Evolutionary conservation across 192 early-diverging fungal species (phyloP).

Genomic region (Coemansia sp.): DNA sequence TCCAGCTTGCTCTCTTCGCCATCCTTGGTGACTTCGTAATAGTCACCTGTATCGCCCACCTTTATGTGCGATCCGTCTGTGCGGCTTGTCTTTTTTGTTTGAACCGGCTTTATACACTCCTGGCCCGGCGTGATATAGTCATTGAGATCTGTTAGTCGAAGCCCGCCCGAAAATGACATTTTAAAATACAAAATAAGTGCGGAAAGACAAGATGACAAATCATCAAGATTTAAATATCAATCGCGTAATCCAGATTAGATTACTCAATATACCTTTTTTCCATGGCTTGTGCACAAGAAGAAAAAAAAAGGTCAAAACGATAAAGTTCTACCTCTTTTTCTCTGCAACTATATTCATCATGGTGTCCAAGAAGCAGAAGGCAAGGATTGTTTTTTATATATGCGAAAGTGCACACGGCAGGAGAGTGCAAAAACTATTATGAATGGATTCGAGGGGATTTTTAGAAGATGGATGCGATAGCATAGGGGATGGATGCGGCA

Average conservation of each 20-base stretch:
- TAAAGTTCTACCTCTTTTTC: conserved; percentile 30
- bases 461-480: conserved; percentile 13
- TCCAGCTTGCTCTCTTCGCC: conserved; percentile 85
- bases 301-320: too few species aligned
- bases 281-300: too few species aligned
- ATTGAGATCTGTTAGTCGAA: conserved; percentile 90
- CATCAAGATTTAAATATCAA: too few species aligned
- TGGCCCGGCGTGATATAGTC: conserved; percentile 97
- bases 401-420: too few species aligned
- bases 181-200: neutral
- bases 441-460: neutral
- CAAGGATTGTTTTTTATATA: conserved; percentile 21
- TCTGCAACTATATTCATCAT: conserved; percentile 42
- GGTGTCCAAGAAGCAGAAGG: conserved; percentile 55
- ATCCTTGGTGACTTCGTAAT: conserved; percentile 88
- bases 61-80: conserved; percentile 69
- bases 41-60: conserved; percentile 71
- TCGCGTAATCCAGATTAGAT: too few species aligned
- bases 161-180: conserved; percentile 72
- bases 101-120: conserved; percentile 95
- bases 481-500: conserved; percentile 3
- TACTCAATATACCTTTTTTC: too few species aligned
- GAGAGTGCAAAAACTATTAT: too few species aligned
- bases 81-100: conserved; percentile 64
- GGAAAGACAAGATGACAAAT: too few species aligned